Conservation (phyloP, 257 asterid genomes). For the Capsicum baccatum region DNA sequence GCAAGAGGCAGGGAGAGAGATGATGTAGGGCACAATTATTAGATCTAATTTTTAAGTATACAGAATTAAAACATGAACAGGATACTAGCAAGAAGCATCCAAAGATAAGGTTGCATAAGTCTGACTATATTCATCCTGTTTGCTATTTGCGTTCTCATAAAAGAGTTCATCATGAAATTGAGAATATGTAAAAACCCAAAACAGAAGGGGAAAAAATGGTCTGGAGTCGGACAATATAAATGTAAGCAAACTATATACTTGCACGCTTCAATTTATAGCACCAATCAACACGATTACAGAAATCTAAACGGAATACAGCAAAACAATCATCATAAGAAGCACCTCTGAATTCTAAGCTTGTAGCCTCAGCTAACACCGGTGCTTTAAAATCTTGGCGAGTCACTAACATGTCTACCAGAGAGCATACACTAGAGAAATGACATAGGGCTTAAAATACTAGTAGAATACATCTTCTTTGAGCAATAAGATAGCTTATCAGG, state of each 20-base stretch:
- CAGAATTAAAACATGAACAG: neutral
- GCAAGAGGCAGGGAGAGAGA: neutral
- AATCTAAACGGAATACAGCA: neutral
- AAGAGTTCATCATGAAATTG: neutral
- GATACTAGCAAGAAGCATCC: neutral
- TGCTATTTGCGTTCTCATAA: neutral
- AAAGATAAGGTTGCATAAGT: neutral
- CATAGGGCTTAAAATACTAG: neutral
- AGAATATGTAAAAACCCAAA: neutral
- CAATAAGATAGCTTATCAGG: neutral
- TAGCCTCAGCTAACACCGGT: neutral
- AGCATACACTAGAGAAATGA: neutral
- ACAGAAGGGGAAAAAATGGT: neutral
- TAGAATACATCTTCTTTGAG: neutral
- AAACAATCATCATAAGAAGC: neutral
- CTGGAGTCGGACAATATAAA: neutral
- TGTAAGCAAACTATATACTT: neutral
- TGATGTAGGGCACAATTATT: neutral
- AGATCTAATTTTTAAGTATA: neutral
- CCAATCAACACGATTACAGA: neutral
- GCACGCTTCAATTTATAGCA: neutral
- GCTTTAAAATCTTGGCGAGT: neutral
- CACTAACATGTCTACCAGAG: neutral
- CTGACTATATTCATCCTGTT: conserved; percentile 6
- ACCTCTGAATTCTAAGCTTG: neutral